Conservation (phyloP, 2,329 filamentous ascomycete genomes). For the Chaetomiaceae sp. region DNA sequence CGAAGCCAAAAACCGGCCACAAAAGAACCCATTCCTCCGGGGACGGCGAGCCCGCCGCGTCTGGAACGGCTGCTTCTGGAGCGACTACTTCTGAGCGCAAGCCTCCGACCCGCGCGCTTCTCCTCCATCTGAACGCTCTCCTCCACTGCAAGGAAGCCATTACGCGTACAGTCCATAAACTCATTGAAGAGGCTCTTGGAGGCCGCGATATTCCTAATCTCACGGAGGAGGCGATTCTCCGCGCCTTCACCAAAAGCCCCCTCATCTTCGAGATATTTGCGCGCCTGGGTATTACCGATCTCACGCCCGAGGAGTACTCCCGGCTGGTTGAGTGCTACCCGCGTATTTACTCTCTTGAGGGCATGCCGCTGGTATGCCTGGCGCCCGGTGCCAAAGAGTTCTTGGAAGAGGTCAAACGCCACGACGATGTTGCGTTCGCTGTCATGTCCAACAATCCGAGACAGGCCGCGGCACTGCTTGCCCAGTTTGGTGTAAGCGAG, state of each 20-base stretch:
- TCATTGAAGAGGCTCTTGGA: neutral
- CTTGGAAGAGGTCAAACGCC: neutral
- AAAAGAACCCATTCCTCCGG: neutral
- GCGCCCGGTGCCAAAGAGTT: neutral
- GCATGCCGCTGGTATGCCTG: neutral
- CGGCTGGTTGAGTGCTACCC: neutral
- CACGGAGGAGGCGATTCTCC: neutral
- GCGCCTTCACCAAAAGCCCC: neutral
- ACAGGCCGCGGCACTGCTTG: neutral
- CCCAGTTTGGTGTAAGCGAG: neutral
- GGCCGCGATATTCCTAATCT: neutral
- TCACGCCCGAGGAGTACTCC: neutral
- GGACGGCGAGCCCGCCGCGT: neutral
- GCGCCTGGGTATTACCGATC: neutral
- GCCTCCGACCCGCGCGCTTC: neutral
- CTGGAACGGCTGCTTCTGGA: neutral
- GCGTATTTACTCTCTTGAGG: neutral
- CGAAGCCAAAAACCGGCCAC: too few relatives aligned
- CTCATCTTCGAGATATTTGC: neutral
- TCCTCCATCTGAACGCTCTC: constrained; percentile 6
- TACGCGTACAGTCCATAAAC: neutral
- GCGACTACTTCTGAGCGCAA: too few relatives aligned
- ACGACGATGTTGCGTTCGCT: neutral
- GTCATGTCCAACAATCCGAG: neutral
- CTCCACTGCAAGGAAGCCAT: neutral